Conservation (phyloP, 2,329 filamentous ascomycete species). For the Sarocladiaceae sp. region DNA sequence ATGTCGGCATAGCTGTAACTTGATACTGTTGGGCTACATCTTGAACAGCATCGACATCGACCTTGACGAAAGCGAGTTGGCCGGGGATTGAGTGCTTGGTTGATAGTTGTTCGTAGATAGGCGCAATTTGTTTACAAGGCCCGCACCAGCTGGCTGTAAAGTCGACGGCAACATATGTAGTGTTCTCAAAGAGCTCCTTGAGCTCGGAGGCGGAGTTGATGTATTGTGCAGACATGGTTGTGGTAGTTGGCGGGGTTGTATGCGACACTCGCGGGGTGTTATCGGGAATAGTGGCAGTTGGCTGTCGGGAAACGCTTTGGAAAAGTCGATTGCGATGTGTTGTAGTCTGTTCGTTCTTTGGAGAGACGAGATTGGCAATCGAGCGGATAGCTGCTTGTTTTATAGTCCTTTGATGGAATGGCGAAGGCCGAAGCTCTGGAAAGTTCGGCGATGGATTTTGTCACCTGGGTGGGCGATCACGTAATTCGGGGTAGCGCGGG, state of each 20-base stretch:
- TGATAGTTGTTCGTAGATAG: conserved; percentile 33
- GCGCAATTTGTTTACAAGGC: conserved; percentile 44
- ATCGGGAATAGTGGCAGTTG: conserved; percentile 6
- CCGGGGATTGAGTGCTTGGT: conserved; percentile 31
- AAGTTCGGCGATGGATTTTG: conserved; percentile 3
- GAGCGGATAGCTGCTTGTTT: conserved; percentile 8
- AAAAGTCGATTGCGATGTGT: background rate
- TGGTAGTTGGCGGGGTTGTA: conserved; percentile 11
- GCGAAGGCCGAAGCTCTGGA: conserved; percentile 2
- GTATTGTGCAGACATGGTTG: conserved; percentile 22
- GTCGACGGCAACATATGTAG: conserved; percentile 40
- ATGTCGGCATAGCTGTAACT: conserved; percentile 91
- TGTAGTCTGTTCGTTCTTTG: too few relatives aligned
- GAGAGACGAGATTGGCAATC: background rate
- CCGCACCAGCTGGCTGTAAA: conserved; percentile 49
- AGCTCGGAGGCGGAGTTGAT: conserved; percentile 28
- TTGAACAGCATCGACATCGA: conserved; percentile 82
- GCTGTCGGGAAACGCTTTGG: background rate
- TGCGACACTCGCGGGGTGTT: conserved; percentile 8
- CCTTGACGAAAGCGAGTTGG: conserved; percentile 73
- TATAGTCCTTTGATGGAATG: background rate
- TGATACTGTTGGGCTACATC: conserved; percentile 71
- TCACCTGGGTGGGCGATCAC: background rate
- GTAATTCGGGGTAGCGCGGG: background rate
- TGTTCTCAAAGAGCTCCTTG: conserved; percentile 30